Evolutionary conservation across 2,329 filamentous ascomycete genomes (phyloP).

Genomic region (Talaromyces marneffei): DNA sequence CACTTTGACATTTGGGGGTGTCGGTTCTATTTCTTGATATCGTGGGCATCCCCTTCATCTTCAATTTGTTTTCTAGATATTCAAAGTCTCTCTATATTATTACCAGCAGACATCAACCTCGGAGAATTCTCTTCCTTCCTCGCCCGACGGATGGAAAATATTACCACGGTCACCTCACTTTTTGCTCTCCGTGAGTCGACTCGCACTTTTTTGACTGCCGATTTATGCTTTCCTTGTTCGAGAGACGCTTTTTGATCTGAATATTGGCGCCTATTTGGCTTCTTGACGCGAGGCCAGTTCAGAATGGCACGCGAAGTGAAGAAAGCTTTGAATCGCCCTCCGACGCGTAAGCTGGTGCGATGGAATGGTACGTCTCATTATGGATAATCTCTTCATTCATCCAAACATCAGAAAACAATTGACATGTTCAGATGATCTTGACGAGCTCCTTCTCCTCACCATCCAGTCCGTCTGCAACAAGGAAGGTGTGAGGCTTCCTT

Average conservation of each 20-base stretch:
- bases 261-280: background rate
- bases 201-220: background rate
- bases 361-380: conserved; percentile 36
- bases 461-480: conserved; percentile 39
- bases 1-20: background rate
- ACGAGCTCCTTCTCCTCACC: conserved; percentile 38
- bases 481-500: conserved; percentile 37
- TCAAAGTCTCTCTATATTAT: too few species aligned
- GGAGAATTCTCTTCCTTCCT: background rate
- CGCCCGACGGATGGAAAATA: background rate
- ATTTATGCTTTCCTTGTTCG: background rate
- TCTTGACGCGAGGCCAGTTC: background rate
- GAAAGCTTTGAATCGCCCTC: conserved; percentile 22
- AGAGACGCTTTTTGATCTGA: background rate
- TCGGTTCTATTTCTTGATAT: too few species aligned
- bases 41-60: background rate
- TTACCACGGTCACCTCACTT: conserved; percentile 5
- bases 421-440: conserved; percentile 34
- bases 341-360: conserved; percentile 35
- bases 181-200: background rate
- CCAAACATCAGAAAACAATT: background rate
- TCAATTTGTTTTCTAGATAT: background rate
- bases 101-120: background rate
- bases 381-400: background rate
- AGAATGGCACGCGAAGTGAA: conserved; percentile 8